Base-by-base conservation (phyloP, 805 yeast species). In the Candida anglica region DNA sequence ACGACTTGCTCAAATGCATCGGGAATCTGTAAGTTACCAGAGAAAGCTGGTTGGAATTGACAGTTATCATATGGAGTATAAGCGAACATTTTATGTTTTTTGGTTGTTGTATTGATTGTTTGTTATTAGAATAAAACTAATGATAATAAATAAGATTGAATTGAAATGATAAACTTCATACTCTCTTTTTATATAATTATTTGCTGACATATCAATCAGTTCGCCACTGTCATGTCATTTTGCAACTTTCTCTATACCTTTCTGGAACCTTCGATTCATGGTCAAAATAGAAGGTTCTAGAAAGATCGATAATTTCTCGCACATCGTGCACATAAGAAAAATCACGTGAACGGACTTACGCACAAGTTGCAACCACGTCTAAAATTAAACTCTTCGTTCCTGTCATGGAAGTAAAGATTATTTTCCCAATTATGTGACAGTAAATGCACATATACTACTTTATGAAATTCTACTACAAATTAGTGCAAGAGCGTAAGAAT, bases 191-290 rank as follows among this genome's bases (percentile, higher is more conserved):
- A 28, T 28, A 28, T 9, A 6, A 4, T 5, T 5, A 15, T 6
- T 6, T 19, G 31, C 31, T 28, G 31, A 28, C 31, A 28, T 28
- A 28, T 28, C 22, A 11, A 9, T 9, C 9, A 9, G 11, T 21
- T 21, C 11, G 23, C 23, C 23, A 9, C 23, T 11, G 23, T n/a
- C n/a, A n/a, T n/a, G n/a, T n/a, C n/a, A n/a, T n/a, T n/a, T n/a
- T n/a, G n/a, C n/a, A n/a, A n/a, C 9, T 23, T 7, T 23, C 7
- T 14, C 13, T 7, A 23, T 21, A 9, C 23, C 10, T 14, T 27
- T 27, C 29, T 6, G 14, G 29, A 27, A 27, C 6, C 16, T 21
- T 21, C 23, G 23, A n/a, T 23, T 23, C 26, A n/a, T 14, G n/a
- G 9, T 23, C 13, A 7, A 23, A 15, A 8, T 14, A n/a, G 17